phyloP scores from a whole-genome alignment of 1,284 basidiomycete genomes.

The Paramarasmius palmivorus region DNA sequence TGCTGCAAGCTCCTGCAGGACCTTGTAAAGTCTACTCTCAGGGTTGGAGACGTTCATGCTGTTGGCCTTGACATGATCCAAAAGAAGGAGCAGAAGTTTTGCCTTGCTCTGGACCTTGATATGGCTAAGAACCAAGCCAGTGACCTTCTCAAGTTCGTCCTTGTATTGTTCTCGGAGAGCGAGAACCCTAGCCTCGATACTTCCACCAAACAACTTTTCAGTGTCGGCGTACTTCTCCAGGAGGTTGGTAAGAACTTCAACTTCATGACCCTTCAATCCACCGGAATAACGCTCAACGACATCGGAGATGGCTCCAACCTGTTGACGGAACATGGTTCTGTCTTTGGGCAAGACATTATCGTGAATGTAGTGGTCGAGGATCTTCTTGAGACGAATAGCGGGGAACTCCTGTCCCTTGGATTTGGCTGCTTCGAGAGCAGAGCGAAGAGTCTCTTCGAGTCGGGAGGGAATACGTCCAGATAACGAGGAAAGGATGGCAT shows the following conservation, averaged over 20 bases:
- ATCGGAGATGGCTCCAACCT: constrained; percentile 73
- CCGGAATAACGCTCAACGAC: constrained; percentile 82
- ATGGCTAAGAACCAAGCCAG: constrained; percentile 89
- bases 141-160: constrained; percentile 89
- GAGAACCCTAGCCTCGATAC: constrained; percentile 91
- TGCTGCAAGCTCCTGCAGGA: constrained; percentile 78
- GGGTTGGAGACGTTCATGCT: constrained; percentile 73
- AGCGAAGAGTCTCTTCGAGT: constrained; percentile 86
- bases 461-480: constrained; percentile 93
- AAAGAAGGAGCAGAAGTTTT: constrained; percentile 81
- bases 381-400: constrained; percentile 77
- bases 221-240: constrained; percentile 80
- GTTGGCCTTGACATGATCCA: constrained; percentile 87
- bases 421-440: constrained; percentile 79
- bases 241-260: constrained; percentile 70
- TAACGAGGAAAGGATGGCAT: constrained; percentile 84
- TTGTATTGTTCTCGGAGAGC: constrained; percentile 91
- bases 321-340: constrained; percentile 72
- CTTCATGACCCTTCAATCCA: constrained; percentile 89
- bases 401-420: constrained; percentile 82
- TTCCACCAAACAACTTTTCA: constrained; percentile 90
- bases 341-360: constrained; percentile 83
- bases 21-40: constrained; percentile 69
- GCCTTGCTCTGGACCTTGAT: constrained; percentile 94
- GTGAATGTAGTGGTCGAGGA: constrained; percentile 84